Percentiles rank a stretch among this genome's conserved stretches.
Evolutionary conservation across 1,139 yeast genomes (phyloP).

Genomic region (Pneumocystis carinii): DNA sequence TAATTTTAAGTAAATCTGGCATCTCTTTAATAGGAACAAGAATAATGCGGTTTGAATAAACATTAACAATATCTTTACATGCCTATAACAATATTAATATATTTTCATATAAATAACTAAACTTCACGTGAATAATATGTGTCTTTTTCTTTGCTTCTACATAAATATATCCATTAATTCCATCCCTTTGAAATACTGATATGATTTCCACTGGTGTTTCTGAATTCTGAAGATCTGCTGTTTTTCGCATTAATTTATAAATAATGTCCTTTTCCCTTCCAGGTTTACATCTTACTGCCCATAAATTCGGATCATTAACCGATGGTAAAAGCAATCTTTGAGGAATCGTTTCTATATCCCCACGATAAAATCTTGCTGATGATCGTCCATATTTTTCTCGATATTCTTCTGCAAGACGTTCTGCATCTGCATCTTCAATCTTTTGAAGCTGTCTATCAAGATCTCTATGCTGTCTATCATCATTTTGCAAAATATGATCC

Average conservation of each 20-base stretch:
- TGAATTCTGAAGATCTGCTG: conserved; percentile 48
- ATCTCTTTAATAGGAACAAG: conserved; percentile 91
- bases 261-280: conserved; percentile 90
- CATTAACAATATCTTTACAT: conserved; percentile 74
- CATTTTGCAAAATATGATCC: conserved; percentile 21
- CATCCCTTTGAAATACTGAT: conserved; percentile 92
- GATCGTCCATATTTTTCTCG: conserved; percentile 86
- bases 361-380: conserved; percentile 67
- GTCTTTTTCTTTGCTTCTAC: conserved; percentile 89
- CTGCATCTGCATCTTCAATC: conserved; percentile 89
- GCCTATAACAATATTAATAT: conserved; percentile 27
- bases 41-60: conserved; percentile 46
- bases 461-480: conserved; percentile 73
- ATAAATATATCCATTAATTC: conserved; percentile 79
- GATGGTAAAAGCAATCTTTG: conserved; percentile 89
- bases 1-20: conserved; percentile 83
- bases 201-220: conserved; percentile 53
- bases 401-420: conserved; percentile 79
- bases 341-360: conserved; percentile 78
- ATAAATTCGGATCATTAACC: conserved; percentile 88
- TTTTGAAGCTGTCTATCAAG: conserved; percentile 82
- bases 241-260: conserved; percentile 66
- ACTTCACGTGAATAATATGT: conserved; percentile 50
- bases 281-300: conserved; percentile 87
- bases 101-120: neutral